phyloP scores from a whole-genome alignment of 2,329 filamentous ascomycete genomes.

The Aspergillus melleus region DNA sequence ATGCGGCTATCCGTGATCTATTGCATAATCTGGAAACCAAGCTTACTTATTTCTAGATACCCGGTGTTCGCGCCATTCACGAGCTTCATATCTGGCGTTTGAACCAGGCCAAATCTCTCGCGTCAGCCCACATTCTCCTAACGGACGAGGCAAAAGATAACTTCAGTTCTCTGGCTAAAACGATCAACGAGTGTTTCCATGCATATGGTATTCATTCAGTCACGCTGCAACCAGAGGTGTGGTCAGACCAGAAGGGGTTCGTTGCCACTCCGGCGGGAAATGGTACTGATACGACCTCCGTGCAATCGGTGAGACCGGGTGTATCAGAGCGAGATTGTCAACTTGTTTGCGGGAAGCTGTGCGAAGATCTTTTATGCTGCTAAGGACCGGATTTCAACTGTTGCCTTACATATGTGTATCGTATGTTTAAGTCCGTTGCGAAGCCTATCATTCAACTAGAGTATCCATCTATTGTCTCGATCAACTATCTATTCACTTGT shows the following conservation, averaged over 20 bases:
- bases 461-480: too few relatives aligned
- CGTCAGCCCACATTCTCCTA: conserved; percentile 68
- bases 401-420: neutral
- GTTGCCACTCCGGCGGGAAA: neutral
- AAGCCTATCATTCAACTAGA: too few relatives aligned
- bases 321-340: neutral
- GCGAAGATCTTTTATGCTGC: neutral
- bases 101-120: conserved; percentile 66
- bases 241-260: neutral
- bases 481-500: too few relatives aligned
- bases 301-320: neutral
- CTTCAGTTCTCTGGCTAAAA: conserved; percentile 62
- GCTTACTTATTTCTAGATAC: conserved; percentile 47
- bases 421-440: too few relatives aligned
- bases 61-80: conserved; percentile 65
- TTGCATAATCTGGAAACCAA: conserved; percentile 1
- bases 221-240: conserved; percentile 66
- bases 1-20: conserved; percentile 3
- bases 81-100: conserved; percentile 72
- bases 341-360: conserved; percentile 1
- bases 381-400: neutral
- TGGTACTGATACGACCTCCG: neutral
- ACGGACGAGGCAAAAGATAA: conserved; percentile 54
- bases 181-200: conserved; percentile 66
- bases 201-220: conserved; percentile 69